Evolutionary conservation across 805 yeast genomes (phyloP).

Genomic region (Blastobotrys americana): DNA sequence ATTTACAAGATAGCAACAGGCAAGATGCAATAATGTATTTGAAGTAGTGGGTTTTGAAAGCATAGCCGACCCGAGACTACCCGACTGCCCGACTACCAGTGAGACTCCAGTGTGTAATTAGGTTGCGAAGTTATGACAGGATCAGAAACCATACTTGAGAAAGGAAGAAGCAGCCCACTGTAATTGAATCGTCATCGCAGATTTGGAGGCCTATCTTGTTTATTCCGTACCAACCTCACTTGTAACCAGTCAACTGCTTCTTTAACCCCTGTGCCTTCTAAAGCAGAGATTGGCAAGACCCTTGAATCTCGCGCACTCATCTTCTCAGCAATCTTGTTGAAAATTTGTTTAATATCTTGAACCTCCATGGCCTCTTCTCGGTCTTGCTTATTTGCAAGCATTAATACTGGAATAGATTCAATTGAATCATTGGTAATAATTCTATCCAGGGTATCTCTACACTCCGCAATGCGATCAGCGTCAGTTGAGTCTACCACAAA

Average conservation of each 20-base stretch:
- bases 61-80: too few relatives aligned
- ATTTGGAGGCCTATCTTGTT: conserved; percentile 52
- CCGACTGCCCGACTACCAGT: too few relatives aligned
- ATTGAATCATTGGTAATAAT: conserved; percentile 52
- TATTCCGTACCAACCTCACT: conserved; percentile 61
- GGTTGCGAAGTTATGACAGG: too few relatives aligned
- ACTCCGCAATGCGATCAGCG: conserved; percentile 72
- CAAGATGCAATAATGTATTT: too few relatives aligned
- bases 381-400: conserved; percentile 96
- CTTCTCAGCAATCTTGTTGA: conserved; percentile 75
- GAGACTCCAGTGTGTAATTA: too few relatives aligned
- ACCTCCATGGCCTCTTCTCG: conserved; percentile 61
- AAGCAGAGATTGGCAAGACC: conserved; percentile 83
- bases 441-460: conserved; percentile 52
- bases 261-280: conserved; percentile 66
- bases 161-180: too few relatives aligned
- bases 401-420: conserved; percentile 80
- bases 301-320: conserved; percentile 86
- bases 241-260: conserved; percentile 89
- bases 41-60: too few relatives aligned
- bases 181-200: conserved; percentile 9
- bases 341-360: conserved; percentile 72
- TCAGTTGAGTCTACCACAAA: conserved; percentile 92
- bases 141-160: too few relatives aligned
- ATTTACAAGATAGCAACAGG: too few relatives aligned